phyloP scores from a whole-genome alignment of 2,329 filamentous ascomycete genomes.

The Fusarium hostae region DNA sequence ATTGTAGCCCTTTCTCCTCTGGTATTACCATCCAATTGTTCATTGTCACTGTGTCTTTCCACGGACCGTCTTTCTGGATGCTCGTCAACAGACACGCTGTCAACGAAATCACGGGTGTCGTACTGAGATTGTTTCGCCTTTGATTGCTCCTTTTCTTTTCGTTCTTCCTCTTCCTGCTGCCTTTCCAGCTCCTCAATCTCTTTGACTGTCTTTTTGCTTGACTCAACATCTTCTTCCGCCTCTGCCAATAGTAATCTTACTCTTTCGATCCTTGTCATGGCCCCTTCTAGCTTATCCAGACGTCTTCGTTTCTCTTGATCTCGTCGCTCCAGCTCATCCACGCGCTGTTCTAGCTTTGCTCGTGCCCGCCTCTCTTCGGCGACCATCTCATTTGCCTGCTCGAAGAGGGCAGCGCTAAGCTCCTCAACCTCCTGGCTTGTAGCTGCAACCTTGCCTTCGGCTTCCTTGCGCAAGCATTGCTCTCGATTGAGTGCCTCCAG shows the following conservation, averaged over 20 bases:
- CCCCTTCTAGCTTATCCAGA: slow-evolving; percentile 76
- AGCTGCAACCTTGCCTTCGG: slow-evolving; percentile 73
- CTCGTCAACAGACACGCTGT: slow-evolving; percentile 4
- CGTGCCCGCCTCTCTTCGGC: slow-evolving; percentile 77
- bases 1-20: neutral
- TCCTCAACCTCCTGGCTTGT: slow-evolving; percentile 81
- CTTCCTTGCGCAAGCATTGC: slow-evolving; percentile 72
- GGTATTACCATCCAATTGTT: neutral
- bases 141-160: slow-evolving; percentile 19
- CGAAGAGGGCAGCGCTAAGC: slow-evolving; percentile 78
- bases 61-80: slow-evolving; percentile 2
- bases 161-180: slow-evolving; percentile 31
- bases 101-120: neutral
- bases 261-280: slow-evolving; percentile 76
- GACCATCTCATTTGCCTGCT: slow-evolving; percentile 90
- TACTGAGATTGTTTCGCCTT: neutral
- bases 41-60: neutral
- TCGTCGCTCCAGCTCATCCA: slow-evolving; percentile 74
- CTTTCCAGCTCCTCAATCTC: slow-evolving; percentile 34
- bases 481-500: slow-evolving; percentile 73
- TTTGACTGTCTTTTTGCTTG: slow-evolving; percentile 31
- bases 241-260: slow-evolving; percentile 70
- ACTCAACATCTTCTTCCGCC: slow-evolving; percentile 37
- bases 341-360: slow-evolving; percentile 76
- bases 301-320: slow-evolving; percentile 76